Base-by-base conservation (phyloP, 2,329 filamentous ascomycete species). In the Ploettnerulaceae sp. region DNA sequence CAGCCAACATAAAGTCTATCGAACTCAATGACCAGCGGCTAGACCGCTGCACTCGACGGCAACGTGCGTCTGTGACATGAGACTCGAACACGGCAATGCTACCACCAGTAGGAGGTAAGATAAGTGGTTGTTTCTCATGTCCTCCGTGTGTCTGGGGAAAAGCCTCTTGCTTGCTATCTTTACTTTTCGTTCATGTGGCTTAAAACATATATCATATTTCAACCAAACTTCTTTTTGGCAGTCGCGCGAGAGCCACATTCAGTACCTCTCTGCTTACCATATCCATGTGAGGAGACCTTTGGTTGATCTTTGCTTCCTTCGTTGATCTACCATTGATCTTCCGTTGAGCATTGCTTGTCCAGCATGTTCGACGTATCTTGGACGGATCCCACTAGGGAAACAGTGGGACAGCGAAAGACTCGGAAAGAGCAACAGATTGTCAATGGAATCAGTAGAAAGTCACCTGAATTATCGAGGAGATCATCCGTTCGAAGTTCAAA, bases 291-390 rank as follows among this genome's bases (percentile, higher is more conserved):
- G 36, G 20, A 39, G 24, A 39, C 29, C 25, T 28, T 39, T 3
- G 28, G 8, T 17, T 28, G n/a, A 5, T 29, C 24, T 17, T n/a
- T n/a, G n/a, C 31, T 6, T 8, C 20, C 14, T 34, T 35, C 22
- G 15, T 35, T 26, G n/a, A n/a, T n/a, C n/a, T n/a, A n/a, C n/a
- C n/a, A n/a, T 28, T 21, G 28, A 33, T 46, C 21, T 32, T n/a
- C 35, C 28, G 2, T 38, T 38, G n/a, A 31, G 24, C 7, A 25
- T 18, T 24, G 15, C 31, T 22, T 24, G 1, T 29, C 14, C 44
- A 49, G 15, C n/a, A 64, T 64, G 62, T 64, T 63, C 45, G 61
- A 64, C 43, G 57, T 61, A 36, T 57, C 59, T 31, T 63, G 61
- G 59, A 54, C 52, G 6, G 61, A 63, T 44, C 58, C 61, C 17